A percentile compares a stretch with the other conserved stretches of the same genome.
Conservation (phyloP, 768 basidiomycete species). For the Fomitopsis serialis region DNA sequence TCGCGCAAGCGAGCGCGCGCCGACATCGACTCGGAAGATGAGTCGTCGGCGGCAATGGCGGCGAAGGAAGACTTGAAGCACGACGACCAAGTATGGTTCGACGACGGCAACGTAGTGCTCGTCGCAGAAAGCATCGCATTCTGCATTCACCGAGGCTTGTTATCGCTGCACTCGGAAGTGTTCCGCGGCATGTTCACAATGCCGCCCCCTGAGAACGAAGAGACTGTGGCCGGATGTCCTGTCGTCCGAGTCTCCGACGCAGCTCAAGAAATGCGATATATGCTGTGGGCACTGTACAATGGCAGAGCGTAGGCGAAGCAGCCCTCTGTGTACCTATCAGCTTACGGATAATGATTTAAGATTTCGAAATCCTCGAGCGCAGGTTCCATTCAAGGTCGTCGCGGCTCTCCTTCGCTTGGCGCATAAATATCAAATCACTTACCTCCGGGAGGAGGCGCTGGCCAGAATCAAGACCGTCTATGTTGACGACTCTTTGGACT, state of each 20-base stretch:
- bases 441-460: not conserved
- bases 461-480: no score
- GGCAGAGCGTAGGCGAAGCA: no score
- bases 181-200: slow-evolving; percentile 15
- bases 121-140: slow-evolving; percentile 17
- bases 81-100: slow-evolving; percentile 10
- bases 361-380: no score
- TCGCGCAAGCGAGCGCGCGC: no score
- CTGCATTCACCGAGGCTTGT: slow-evolving; percentile 15
- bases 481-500: no score
- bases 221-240: slow-evolving; percentile 2
- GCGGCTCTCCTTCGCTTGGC: not conserved
- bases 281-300: not conserved
- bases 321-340: no score
- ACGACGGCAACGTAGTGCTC: slow-evolving; percentile 18
- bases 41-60: no score
- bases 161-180: slow-evolving; percentile 9
- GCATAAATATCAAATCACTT: not conserved
- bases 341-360: no score
- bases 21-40: no score
- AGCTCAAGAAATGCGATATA: not conserved
- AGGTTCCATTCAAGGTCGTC: not conserved
- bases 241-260: not conserved
- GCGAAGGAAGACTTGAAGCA: not conserved
- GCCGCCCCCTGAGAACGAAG: not conserved